Evolutionary conservation across 208 protist species (phyloP).

Genomic region (Leishmania guyanensis): DNA sequence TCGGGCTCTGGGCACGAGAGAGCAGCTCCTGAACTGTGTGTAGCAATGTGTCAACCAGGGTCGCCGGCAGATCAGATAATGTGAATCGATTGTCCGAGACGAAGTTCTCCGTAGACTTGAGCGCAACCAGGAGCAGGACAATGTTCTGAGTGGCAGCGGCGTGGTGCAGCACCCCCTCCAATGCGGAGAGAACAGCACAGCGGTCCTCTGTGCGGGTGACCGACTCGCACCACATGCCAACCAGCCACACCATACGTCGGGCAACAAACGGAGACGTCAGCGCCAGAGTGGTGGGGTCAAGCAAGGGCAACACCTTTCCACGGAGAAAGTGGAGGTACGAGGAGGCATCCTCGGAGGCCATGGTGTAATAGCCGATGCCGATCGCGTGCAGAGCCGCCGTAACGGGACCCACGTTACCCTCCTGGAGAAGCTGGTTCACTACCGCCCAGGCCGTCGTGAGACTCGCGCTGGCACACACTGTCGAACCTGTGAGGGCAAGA

Average conservation of each 20-base stretch:
- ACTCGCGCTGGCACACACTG: constrained; percentile 17
- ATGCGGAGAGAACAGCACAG: constrained; percentile 43
- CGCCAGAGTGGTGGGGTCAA: constrained; percentile 22
- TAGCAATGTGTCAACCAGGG: constrained; percentile 51
- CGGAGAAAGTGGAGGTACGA: constrained; percentile 63
- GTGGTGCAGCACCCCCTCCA: constrained; percentile 52
- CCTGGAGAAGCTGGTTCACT: constrained; percentile 54
- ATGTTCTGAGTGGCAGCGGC: constrained; percentile 21
- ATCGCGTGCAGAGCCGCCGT: constrained; percentile 86
- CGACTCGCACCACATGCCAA: constrained; percentile 89
- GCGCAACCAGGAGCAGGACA: constrained; percentile 57
- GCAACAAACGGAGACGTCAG: constrained; percentile 54
- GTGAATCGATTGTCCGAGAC: constrained; percentile 64
- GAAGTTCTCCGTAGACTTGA: constrained; percentile 70
- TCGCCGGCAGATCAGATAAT: constrained; percentile 44
- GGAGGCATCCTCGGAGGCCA: constrained; percentile 41
- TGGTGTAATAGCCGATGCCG: constrained; percentile 85
- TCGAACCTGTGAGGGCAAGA: constrained; percentile 73
- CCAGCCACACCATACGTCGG: constrained; percentile 82
- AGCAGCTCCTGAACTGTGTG: constrained; percentile 52
- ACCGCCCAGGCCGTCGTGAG: constrained; percentile 53
- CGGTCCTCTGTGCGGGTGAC: constrained; percentile 40
- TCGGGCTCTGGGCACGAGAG: constrained; percentile 38
- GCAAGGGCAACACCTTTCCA: constrained; percentile 60
- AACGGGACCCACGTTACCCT: constrained; percentile 33